Evolutionary conservation across 768 basidiomycete genomes (phyloP).

Genomic region (Lactarius trivialis): DNA sequence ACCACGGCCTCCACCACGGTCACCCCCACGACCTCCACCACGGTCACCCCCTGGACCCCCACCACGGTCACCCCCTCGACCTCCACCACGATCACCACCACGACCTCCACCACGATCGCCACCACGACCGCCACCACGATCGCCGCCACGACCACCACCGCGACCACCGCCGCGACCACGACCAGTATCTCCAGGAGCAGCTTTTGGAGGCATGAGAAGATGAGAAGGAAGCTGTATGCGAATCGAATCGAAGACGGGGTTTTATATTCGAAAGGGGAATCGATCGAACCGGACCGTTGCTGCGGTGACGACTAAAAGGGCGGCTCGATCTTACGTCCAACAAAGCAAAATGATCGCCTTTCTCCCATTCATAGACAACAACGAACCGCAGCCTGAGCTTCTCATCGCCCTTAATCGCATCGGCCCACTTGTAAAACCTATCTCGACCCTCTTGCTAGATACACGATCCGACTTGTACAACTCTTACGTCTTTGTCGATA

Average conservation of each 20-base stretch:
- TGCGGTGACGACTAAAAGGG: background rate
- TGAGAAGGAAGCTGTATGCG: background rate
- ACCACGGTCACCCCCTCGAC: background rate
- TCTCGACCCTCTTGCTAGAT: slow-evolving; percentile 22
- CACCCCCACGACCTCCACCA: background rate
- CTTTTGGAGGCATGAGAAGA: slow-evolving; percentile 23
- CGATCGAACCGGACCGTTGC: background rate
- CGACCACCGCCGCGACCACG: background rate
- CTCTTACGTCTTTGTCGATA: slow-evolving; percentile 52
- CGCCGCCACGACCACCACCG: background rate
- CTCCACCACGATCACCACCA: background rate
- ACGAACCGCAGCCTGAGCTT: slow-evolving; percentile 35
- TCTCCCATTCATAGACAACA: slow-evolving; percentile 38
- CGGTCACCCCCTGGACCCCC: background rate
- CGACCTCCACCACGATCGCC: background rate
- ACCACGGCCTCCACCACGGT: background rate
- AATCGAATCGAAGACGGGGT: background rate
- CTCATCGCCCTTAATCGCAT: slow-evolving; percentile 62
- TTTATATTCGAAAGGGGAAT: background rate
- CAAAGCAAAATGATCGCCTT: slow-evolving; percentile 28
- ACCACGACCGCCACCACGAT: too few relatives aligned
- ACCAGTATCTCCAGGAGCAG: background rate
- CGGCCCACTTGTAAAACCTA: slow-evolving; percentile 62
- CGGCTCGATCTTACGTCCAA: background rate
- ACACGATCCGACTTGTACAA: slow-evolving; percentile 29